These are phyloP conservation scores for Ambrosia artemisiifolia DNA, from an alignment of 129 eudicot genomes.

Conservation along the genomic window DNA sequence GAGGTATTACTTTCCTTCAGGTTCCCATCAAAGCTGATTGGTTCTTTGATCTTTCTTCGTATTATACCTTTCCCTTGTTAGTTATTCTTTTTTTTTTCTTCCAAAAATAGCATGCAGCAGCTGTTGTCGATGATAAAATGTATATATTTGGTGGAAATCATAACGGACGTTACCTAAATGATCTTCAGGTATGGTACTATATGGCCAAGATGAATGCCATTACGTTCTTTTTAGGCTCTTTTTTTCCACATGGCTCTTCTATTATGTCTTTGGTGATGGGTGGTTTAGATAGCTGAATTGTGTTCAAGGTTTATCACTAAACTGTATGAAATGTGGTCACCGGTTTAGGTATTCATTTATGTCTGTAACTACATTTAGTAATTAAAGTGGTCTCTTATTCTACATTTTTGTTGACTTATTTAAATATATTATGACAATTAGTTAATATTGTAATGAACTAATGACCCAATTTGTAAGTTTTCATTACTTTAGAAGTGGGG, in stretches of 20 bases:
- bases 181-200: slow-evolving; percentile 74
- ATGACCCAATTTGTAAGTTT: background rate
- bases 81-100: background rate
- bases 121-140: slow-evolving; percentile 87
- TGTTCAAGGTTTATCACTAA: background rate
- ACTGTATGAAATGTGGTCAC: background rate
- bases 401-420: too few species aligned
- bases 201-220: slow-evolving; percentile 11
- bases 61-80: slow-evolving; percentile 1
- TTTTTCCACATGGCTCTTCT: background rate
- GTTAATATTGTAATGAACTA: background rate
- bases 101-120: slow-evolving; percentile 83
- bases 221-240: background rate
- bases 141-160: slow-evolving; percentile 94
- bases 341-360: background rate
- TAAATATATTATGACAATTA: too few species aligned
- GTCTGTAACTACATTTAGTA: background rate
- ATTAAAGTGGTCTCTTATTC: background rate
- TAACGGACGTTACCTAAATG: slow-evolving; percentile 95
- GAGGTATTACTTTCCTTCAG: slow-evolving; percentile 49
- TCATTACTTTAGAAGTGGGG: background rate
- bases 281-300: background rate
- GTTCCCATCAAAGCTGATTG: background rate
- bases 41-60: background rate
- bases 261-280: background rate